Base-by-base conservation (phyloP, 345 rosid genomes). In the Adansonia digitata region DNA sequence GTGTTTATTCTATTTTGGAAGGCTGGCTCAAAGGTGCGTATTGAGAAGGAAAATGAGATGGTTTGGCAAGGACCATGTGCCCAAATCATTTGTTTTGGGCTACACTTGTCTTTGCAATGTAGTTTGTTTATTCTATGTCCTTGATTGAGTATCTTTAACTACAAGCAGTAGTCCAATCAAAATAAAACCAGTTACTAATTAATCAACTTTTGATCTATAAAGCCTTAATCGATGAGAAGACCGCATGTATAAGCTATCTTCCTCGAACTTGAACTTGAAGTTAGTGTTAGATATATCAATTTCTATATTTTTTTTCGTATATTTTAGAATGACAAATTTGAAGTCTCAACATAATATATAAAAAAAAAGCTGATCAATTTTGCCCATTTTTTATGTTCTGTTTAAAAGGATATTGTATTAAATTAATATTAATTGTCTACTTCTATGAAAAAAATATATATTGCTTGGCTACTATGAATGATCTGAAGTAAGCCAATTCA, bases 51-150 rank as follows among this genome's bases (percentile, higher is more conserved):
- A 27, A 53, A 60, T 2, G 29, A 29, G 13, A 71, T 26, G 71
- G 77, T 48, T n/a, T 62, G 66, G 68, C 43, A 37, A 69, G 71
- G 63, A 22, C 74, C 94, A 89, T 89, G 92, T 88, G 96, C 78
- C 64, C 82, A 81, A 84, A 92, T 92, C 94, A 92, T 92, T 90
- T 83, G 85, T 60, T 77, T 77, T 84, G 94, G 87, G 65, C 83
- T 86, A 88, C 80, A 34, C 81, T 78, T 88, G 87, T 85, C 90
- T 77, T 81, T 60, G 13, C 65, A 66, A 70, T 79, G 31, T 34
- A 31, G 75, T 60, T 80, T 81, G 69, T 80, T 78, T 71, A 76
- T 77, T 79, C 29, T 24, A 20, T 8, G 26, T 61, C 7, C 13
- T 46, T 74, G 53, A 53, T 77, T 74, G 77, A 79, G 81, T 82